Conservation (phyloP, 371 early-diverging fungal genomes). For the Syncephalis plumigaleata region DNA sequence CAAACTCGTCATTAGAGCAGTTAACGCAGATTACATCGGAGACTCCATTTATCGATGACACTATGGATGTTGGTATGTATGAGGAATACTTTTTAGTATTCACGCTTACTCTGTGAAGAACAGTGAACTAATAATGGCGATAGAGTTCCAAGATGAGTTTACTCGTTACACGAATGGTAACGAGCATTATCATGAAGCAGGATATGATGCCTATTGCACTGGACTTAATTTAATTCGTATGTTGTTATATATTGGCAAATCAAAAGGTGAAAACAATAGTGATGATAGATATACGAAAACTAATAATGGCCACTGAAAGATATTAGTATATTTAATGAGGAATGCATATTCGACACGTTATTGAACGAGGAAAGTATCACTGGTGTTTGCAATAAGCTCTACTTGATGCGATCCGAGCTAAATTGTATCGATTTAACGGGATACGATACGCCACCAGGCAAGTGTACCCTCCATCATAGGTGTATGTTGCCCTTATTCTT, state of each 20-base stretch:
- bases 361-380: background rate
- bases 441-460: too few relatives aligned
- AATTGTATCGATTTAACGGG: background rate
- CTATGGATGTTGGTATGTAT: conserved; percentile 19
- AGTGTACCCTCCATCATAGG: too few relatives aligned
- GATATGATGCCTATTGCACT: background rate
- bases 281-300: too few relatives aligned
- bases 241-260: background rate
- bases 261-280: too few relatives aligned
- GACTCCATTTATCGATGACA: conserved; percentile 12
- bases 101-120: too few relatives aligned
- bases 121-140: too few relatives aligned
- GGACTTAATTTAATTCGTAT: background rate
- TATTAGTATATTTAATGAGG: background rate
- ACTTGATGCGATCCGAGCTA: background rate
- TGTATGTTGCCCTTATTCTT: too few relatives aligned
- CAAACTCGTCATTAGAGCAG: conserved; percentile 8
- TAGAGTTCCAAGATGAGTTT: background rate
- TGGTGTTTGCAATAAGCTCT: background rate
- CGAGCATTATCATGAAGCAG: background rate
- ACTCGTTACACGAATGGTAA: background rate
- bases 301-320: background rate
- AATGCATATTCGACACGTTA: background rate
- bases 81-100: too few relatives aligned
- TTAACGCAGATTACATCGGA: conserved; percentile 8